Percentiles rank a stretch among this genome's conserved stretches.
Evolutionary conservation across 306 rosid species (phyloP).

Genomic region (Malus asiatica): DNA sequence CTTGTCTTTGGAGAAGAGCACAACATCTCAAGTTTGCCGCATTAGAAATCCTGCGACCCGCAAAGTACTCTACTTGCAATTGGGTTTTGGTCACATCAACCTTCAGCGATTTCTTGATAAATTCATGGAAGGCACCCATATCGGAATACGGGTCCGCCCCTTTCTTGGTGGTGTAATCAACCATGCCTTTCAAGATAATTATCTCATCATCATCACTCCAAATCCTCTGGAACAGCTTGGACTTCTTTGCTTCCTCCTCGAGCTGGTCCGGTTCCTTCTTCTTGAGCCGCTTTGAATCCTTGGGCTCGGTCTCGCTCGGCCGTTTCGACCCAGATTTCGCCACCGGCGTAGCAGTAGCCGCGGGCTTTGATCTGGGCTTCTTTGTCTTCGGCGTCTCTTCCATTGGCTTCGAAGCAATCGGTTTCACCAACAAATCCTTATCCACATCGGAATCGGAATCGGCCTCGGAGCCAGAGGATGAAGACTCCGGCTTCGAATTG

Average conservation of each 20-base stretch:
- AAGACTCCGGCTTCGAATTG: conserved; percentile 15
- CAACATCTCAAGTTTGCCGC: background rate
- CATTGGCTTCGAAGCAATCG: conserved; percentile 45
- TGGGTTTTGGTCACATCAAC: conserved; percentile 32
- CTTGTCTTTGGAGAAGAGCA: background rate
- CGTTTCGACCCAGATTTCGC: conserved; percentile 34
- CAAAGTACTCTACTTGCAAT: conserved; percentile 8
- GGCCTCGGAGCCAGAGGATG: conserved; percentile 38
- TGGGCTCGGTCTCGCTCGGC: conserved; percentile 1
- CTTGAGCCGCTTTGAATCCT: conserved; percentile 30
- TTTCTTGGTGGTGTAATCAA: conserved; percentile 25
- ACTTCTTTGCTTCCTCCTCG: conserved; percentile 35
- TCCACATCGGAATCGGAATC: conserved; percentile 41
- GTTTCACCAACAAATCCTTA: conserved; percentile 17
- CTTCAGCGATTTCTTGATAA: conserved; percentile 36
- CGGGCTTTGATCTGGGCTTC: conserved; percentile 35
- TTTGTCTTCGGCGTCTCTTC: conserved; percentile 31
- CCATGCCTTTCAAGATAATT: conserved; percentile 32
- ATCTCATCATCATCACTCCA: conserved; percentile 61
- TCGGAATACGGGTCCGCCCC: conserved; percentile 29
- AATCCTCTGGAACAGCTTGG: conserved; percentile 42
- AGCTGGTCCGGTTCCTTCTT: conserved; percentile 22
- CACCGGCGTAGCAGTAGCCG: conserved; percentile 7
- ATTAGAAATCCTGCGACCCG: background rate
- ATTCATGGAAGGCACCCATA: conserved; percentile 31